Evolutionary conservation across 176 grass and related monocot genomes (phyloP), one percentile per base, ranked within the genome.

Genomic region (Hyparrhenia diplandra): DNA sequence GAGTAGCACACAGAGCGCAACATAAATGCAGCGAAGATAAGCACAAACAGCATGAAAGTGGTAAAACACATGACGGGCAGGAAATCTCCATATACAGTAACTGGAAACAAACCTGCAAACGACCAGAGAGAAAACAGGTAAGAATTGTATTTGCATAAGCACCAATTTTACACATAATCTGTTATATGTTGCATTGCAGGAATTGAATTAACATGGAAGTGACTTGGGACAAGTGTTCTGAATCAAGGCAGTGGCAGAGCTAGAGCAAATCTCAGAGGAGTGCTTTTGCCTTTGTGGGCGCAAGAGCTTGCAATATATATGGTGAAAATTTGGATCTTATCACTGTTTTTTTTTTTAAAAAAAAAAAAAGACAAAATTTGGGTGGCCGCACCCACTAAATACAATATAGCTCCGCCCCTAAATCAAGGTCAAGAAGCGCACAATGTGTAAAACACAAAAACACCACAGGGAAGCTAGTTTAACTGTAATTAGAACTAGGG

Each of bases 21-120:
- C 92, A 86, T 93, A 99, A 81, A 99, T 88, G 42, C 92, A 99
- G 71, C 90, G 92, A 81, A 99, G 85, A 89, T 95, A 99, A 61
- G 90, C 92, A 66, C 88, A 99, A 61, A 93, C 58, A 67, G 88
- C 96, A 83, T 99, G 96, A 55, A 99, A 99, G 34, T 80, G 73
- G 73, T 95, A 90, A 68, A 99, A 93, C 24, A 99, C 74, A 88
- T 99, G 93, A 64, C 88, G 86, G 65, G 96, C 65, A 95, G 74
- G 77, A 99, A 99, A 90, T 92, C 87, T 65, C 92, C 96, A 88
- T 91, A 93, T 47, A 95, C 96, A 43, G 85, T 94, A 76, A 99
- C 96, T 32, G 73, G 77, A 64, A 99, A 93, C 30, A 64, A 71
- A 86, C 92, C 90, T 99, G 85, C 60, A 77, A 65, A 85, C 0